phyloP scores from a whole-genome alignment of 2,329 filamentous ascomycete species.

The Leptographium wingfieldii region DNA sequence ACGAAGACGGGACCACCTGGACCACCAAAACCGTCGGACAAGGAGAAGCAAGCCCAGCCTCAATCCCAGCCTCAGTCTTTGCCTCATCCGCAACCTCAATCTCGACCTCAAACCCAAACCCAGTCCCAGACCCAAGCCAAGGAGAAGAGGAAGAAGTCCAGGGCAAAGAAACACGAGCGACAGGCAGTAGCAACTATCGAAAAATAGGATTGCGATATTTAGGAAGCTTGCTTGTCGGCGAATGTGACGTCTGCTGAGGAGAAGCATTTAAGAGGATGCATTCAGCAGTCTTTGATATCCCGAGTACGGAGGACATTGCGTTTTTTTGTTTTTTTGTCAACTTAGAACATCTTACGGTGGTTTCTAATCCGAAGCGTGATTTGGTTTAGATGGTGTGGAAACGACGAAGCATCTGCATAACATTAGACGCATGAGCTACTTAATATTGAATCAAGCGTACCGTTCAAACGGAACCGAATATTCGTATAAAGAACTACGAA shows the following conservation, averaged over 20 bases:
- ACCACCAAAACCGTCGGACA: neutral
- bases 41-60: neutral
- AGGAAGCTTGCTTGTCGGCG: neutral
- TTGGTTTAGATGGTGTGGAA: neutral
- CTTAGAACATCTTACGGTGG: too few species aligned
- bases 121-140: neutral
- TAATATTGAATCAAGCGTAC: neutral
- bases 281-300: neutral
- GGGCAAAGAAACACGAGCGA: neutral
- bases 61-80: neutral
- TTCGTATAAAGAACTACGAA: neutral
- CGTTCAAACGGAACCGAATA: neutral
- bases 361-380: neutral
- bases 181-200: neutral
- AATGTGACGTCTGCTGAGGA: neutral
- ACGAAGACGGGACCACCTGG: neutral
- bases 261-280: neutral
- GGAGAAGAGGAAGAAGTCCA: neutral
- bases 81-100: neutral
- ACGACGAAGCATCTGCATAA: neutral
- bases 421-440: neutral
- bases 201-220: neutral
- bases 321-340: neutral
- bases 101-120: neutral
- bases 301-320: neutral